Base-by-base conservation (phyloP, 805 yeast species). In the baker's yeast (Saccharomyces cerevisiae) region DNA sequence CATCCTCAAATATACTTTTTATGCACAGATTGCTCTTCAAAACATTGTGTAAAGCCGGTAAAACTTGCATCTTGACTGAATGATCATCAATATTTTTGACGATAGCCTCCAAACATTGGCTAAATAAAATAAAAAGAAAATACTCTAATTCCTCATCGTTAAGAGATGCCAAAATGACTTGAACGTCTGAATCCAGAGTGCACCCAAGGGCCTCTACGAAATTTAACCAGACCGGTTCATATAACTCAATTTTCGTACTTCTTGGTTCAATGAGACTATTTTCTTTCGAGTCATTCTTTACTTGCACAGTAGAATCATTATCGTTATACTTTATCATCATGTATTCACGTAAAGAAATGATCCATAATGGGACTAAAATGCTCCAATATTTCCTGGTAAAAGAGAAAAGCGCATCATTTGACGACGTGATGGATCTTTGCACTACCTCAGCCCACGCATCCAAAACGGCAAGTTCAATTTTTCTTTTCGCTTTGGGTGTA, bases 21-120 rank as follows among this genome's bases (percentile, higher is more conserved):
- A 85, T 78, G 14, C 88, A 76, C 3, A 81, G 76, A 1, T 79
- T 73, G 43, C 82, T 79, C 48, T 76, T 78, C 31, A 89, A 73
- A 17, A 90, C 73, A 53, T 81, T 76, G 32, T 71, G 72, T 55
- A 91, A 67, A 0, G 86, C 83, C 2, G 73, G 72, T 11, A 79
- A 62, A 2, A 83, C 79, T 30, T 69, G 64, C 30, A 63, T 54
- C 24, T 71, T 67, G 11, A 63, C 50, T 0, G 58, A 56, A 32
- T 55, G 53, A 30, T 68, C 69, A 28, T 69, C 69, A 13, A 57
- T 54, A 47, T 60, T 61, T 50, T 77, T 79, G 49, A 85, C 78
- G 57, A 90, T 74, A 0, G 85, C 80, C 61, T 88, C 96, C 49
- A 90, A 76, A 66, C 96, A 89, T 60, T 88, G 87, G 10, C 96